These are phyloP conservation scores for Bonia amplexicaulis DNA, from an alignment of 176 grass and related monocot species.

Conservation along the genomic window DNA sequence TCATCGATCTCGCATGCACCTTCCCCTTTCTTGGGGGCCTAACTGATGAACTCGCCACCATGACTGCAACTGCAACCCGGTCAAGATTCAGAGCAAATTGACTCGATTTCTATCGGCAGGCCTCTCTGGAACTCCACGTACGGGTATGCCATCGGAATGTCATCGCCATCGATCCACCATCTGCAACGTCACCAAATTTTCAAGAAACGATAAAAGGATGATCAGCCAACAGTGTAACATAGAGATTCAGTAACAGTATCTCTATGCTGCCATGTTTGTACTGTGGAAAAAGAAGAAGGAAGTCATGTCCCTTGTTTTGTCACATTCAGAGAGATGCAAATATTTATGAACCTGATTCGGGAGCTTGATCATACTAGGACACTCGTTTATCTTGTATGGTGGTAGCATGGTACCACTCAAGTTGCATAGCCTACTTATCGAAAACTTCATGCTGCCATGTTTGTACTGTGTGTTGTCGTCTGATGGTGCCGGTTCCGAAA, in stretches of 20 bases:
- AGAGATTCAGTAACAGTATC: background rate
- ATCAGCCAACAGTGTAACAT: background rate
- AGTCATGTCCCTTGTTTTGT: background rate
- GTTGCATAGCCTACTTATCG: conserved; percentile 23
- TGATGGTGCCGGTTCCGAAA: background rate
- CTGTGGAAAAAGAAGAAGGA: no score
- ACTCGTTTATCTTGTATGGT: background rate
- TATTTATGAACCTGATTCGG: background rate
- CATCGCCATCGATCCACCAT: conserved; percentile 65
- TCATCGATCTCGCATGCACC: background rate
- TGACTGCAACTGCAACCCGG: background rate
- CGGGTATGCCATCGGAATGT: conserved; percentile 76
- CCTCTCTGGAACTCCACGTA: conserved; percentile 81
- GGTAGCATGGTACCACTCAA: conserved; percentile 6
- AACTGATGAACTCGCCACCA: background rate
- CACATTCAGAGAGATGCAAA: conserved; percentile 4
- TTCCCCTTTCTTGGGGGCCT: background rate
- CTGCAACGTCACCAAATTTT: conserved; percentile 24
- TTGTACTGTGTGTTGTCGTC: conserved; percentile 9
- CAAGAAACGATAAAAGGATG: background rate
- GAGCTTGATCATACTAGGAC: background rate
- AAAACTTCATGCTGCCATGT: conserved; percentile 31
- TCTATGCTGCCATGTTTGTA: no score
- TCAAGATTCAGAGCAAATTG: conserved; percentile 22
- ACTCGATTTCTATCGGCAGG: conserved; percentile 64